phyloP scores from a whole-genome alignment of 2,329 filamentous ascomycete genomes.

The Aspergillus vadensis region DNA sequence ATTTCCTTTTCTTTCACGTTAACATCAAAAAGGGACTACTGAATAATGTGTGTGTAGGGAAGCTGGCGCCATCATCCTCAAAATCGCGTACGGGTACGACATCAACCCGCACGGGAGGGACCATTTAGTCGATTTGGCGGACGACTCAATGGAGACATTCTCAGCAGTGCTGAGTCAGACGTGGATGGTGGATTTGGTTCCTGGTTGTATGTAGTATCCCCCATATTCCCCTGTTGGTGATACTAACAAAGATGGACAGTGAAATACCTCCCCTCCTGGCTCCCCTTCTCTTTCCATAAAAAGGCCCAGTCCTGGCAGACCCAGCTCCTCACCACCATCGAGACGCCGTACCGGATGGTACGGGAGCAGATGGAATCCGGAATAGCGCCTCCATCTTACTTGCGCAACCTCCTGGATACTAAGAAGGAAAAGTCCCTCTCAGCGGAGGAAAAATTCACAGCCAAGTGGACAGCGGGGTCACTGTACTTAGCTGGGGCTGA shows the following conservation, averaged over 20 bases:
- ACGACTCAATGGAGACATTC: slow-evolving; percentile 41
- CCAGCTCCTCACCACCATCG: slow-evolving; percentile 32
- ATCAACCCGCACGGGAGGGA: not conserved
- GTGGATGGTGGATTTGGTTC: slow-evolving; percentile 51
- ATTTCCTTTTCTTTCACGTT: not conserved
- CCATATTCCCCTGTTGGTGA: not conserved
- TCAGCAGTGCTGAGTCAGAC: slow-evolving; percentile 42
- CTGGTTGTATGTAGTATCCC: slow-evolving; percentile 24
- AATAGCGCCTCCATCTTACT: slow-evolving; percentile 38
- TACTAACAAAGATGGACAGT: slow-evolving; percentile 12
- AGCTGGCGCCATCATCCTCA: slow-evolving; percentile 36
- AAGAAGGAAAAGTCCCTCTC: slow-evolving; percentile 31
- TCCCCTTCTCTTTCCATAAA: slow-evolving; percentile 51
- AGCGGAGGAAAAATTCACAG: slow-evolving; percentile 31
- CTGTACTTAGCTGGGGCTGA: slow-evolving; percentile 46
- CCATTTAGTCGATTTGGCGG: not conserved
- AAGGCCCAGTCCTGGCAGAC: slow-evolving; percentile 41
- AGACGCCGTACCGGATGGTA: slow-evolving; percentile 49
- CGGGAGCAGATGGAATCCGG: slow-evolving; percentile 42
- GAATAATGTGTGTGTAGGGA: slow-evolving; percentile 22
- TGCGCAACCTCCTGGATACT: slow-evolving; percentile 39
- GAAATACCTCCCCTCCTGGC: slow-evolving; percentile 45
- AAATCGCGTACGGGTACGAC: not conserved
- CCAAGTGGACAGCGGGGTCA: slow-evolving; percentile 37
- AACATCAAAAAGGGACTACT: too few species aligned